Conservation (phyloP, 2,329 filamentous ascomycete species). For the Diaporthe citrichinensis region DNA sequence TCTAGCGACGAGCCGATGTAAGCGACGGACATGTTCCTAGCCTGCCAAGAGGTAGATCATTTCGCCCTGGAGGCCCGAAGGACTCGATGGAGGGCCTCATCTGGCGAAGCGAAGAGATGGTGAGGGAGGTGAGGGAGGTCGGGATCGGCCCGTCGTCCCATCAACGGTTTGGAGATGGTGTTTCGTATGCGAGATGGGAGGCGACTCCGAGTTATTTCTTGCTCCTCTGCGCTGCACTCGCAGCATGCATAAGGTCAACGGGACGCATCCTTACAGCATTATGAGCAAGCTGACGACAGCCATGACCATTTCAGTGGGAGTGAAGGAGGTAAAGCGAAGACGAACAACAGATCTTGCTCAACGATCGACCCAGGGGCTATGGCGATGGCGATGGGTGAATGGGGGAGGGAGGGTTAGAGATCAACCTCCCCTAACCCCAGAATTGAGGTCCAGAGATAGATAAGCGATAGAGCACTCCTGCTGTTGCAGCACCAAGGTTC, state of each 20-base stretch:
- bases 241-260: background rate
- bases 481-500: background rate
- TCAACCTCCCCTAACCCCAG: background rate
- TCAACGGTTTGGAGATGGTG: slow-evolving; percentile 24
- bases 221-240: background rate
- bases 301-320: background rate
- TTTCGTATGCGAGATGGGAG: slow-evolving; percentile 32
- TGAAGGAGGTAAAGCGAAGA: background rate
- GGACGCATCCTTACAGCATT: background rate
- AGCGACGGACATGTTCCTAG: slow-evolving; percentile 10
- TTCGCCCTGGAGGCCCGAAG: background rate
- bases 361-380: background rate
- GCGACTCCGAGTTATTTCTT: background rate
- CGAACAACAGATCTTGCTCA: background rate
- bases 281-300: background rate
- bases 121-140: slow-evolving; percentile 6
- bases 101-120: slow-evolving; percentile 16
- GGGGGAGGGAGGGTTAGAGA: background rate
- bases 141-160: slow-evolving; percentile 29
- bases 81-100: background rate
- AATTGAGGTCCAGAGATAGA: background rate
- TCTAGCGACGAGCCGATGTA: slow-evolving; percentile 14
- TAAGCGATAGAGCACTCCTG: slow-evolving; percentile 12
- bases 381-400: background rate
- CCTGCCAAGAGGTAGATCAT: slow-evolving; percentile 27